These are phyloP conservation scores for Entomortierella lignicola DNA, from an alignment of 192 early-diverging fungal genomes.

Conservation along the genomic window DNA sequence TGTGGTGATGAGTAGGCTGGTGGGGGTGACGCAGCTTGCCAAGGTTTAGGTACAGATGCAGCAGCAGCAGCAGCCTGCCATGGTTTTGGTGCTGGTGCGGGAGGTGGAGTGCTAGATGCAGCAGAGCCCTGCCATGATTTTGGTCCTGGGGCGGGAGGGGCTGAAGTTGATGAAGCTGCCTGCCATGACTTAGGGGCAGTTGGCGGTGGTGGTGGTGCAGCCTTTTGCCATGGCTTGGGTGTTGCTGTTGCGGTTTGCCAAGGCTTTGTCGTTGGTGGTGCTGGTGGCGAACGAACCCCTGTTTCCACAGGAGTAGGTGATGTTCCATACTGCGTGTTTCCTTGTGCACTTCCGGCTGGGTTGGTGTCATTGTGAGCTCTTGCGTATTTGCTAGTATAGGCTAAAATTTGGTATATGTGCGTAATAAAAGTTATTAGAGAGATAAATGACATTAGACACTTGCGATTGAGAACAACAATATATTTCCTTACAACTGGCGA, in stretches of 20 bases:
- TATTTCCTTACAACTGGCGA: constrained; percentile 13
- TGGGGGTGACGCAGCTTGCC: constrained; percentile 30
- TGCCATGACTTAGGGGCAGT: constrained; percentile 36
- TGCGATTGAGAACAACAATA: background rate
- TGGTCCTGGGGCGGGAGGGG: constrained; percentile 4
- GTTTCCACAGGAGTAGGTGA: constrained; percentile 3
- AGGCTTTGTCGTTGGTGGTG: constrained; percentile 33
- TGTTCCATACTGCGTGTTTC: constrained; percentile 19
- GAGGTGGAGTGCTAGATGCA: too few species aligned
- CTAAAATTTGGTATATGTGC: background rate
- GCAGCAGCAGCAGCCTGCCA: constrained; percentile 19
- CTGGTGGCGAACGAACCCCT: constrained; percentile 19
- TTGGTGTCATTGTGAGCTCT: constrained; percentile 21
- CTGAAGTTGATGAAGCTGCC: background rate
- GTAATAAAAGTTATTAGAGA: background rate
- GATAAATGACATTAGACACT: too few species aligned
- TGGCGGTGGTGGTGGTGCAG: constrained; percentile 11
- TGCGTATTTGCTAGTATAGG: constrained; percentile 39
- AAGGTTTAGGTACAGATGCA: constrained; percentile 24
- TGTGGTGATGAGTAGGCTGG: constrained; percentile 40
- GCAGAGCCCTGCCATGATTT: constrained; percentile 24
- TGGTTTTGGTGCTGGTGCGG: constrained; percentile 31
- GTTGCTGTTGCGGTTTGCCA: constrained; percentile 33
- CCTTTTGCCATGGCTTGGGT: constrained; percentile 34
- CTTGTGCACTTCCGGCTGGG: constrained; percentile 21